These are phyloP conservation scores for Hydnum rufescens DNA, from an alignment of 768 basidiomycete genomes.

Conservation along the genomic window DNA sequence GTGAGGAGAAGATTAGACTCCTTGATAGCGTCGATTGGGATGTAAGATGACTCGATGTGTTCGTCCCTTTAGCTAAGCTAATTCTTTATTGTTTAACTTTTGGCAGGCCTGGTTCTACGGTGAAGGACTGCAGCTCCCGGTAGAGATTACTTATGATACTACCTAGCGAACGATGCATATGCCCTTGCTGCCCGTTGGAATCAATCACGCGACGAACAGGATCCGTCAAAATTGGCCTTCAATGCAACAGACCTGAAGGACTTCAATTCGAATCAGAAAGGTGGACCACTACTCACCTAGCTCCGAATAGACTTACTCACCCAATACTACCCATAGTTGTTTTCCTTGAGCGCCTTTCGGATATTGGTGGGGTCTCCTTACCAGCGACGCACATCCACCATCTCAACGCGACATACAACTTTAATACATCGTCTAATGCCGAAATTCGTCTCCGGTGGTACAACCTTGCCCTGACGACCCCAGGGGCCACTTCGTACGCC, in stretches of 20 bases:
- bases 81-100: background rate
- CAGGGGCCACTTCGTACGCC: slow-evolving; percentile 32
- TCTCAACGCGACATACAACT: slow-evolving; percentile 32
- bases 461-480: slow-evolving; percentile 27
- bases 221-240: slow-evolving; percentile 23
- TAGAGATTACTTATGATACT: slow-evolving; percentile 51
- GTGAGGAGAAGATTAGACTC: slow-evolving; percentile 36
- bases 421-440: slow-evolving; percentile 39
- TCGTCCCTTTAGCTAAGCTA: background rate
- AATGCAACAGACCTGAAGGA: slow-evolving; percentile 41
- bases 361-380: slow-evolving; percentile 28
- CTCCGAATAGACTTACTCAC: background rate
- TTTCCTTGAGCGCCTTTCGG: slow-evolving; percentile 61
- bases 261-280: slow-evolving; percentile 58
- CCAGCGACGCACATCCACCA: slow-evolving; percentile 36
- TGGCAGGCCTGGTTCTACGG: slow-evolving; percentile 66
- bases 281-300: slow-evolving; percentile 19
- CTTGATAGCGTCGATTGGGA: slow-evolving; percentile 61
- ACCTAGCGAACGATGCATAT: slow-evolving; percentile 51
- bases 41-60: slow-evolving; percentile 23
- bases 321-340: slow-evolving; percentile 29
- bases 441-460: slow-evolving; percentile 69
- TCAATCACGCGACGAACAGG: slow-evolving; percentile 26
- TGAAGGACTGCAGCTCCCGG: slow-evolving; percentile 51
- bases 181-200: slow-evolving; percentile 59